Conservation (phyloP, 1,284 basidiomycete species). For the Austroboletus olivaceoglutinosus region DNA sequence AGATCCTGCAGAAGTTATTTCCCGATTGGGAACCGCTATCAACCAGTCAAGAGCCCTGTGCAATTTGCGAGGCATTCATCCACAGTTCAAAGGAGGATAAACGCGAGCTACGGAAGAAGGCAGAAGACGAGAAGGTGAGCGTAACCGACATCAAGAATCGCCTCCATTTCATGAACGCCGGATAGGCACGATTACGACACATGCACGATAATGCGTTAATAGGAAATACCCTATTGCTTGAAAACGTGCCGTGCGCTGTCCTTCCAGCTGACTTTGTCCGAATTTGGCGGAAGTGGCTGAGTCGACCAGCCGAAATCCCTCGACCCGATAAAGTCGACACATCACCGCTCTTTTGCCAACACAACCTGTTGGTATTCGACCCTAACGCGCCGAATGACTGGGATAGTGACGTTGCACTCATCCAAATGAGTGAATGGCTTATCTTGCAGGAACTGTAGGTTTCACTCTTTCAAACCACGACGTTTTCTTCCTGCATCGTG, state of each 20-base stretch:
- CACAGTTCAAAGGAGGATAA: constrained; percentile 58
- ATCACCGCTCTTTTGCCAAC: constrained; percentile 61
- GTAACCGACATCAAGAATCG: neutral
- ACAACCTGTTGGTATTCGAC: constrained; percentile 63
- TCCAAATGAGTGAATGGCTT: constrained; percentile 64
- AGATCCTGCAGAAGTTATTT: constrained; percentile 56
- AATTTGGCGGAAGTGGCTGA: constrained; percentile 67
- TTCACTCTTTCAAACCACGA: constrained; percentile 8
- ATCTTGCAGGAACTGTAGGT: constrained; percentile 55
- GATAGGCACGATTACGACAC: constrained; percentile 56
- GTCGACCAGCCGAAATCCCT: constrained; percentile 50
- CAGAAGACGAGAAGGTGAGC: constrained; percentile 72
- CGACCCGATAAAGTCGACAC: constrained; percentile 67
- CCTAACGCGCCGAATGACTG: constrained; percentile 58
- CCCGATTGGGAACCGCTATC: constrained; percentile 61
- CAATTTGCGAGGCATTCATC: constrained; percentile 55
- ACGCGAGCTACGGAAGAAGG: constrained; percentile 54
- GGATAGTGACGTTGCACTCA: constrained; percentile 51
- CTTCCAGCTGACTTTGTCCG: constrained; percentile 61
- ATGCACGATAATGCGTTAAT: constrained; percentile 56
- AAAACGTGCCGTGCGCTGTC: constrained; percentile 53
- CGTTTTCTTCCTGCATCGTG: constrained; percentile 7
- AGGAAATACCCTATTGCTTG: constrained; percentile 43
- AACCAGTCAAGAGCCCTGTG: constrained; percentile 52
- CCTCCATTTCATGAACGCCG: constrained; percentile 10